These are phyloP conservation scores for Kuraishia borneana DNA, from an alignment of 805 yeast genomes.

Conservation along the genomic window DNA sequence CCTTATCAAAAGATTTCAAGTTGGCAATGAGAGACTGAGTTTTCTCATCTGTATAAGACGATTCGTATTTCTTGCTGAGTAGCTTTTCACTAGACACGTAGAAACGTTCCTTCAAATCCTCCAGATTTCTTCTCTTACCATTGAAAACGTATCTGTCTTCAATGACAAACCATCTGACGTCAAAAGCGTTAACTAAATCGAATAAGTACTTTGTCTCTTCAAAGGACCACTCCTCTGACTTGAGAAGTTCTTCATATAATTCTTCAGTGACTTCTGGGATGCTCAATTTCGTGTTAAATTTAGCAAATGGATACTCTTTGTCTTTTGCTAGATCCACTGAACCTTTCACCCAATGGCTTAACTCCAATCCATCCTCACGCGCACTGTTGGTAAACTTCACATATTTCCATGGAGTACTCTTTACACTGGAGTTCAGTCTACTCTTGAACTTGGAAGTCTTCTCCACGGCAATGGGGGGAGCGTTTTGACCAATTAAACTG, in stretches of 20 bases:
- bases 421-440: conserved; percentile 44
- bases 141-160: conserved; percentile 43
- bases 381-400: conserved; percentile 47
- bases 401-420: conserved; percentile 77
- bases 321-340: conserved; percentile 32
- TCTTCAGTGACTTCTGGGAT: conserved; percentile 59
- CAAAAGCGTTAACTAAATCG: conserved; percentile 46
- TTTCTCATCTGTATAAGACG: conserved; percentile 29
- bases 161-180: conserved; percentile 61
- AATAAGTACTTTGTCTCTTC: conserved; percentile 77
- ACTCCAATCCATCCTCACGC: conserved; percentile 34
- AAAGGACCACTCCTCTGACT: conserved; percentile 49
- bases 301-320: conserved; percentile 57
- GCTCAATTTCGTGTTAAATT: conserved; percentile 57
- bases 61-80: conserved; percentile 27
- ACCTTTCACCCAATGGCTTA: conserved; percentile 86
- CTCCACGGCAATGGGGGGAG: conserved; percentile 70
- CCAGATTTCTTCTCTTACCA: conserved; percentile 45
- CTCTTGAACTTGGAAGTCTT: conserved; percentile 49
- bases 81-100: conserved; percentile 56
- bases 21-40: conserved; percentile 41
- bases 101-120: conserved; percentile 77
- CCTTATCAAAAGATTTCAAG: conserved; percentile 52
- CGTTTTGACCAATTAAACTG: conserved; percentile 80
- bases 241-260: conserved; percentile 44